Evolutionary conservation across 139 green algal species (phyloP), one percentile per base, ranked within the genome.

Genomic region (Trebouxia sp.): DNA sequence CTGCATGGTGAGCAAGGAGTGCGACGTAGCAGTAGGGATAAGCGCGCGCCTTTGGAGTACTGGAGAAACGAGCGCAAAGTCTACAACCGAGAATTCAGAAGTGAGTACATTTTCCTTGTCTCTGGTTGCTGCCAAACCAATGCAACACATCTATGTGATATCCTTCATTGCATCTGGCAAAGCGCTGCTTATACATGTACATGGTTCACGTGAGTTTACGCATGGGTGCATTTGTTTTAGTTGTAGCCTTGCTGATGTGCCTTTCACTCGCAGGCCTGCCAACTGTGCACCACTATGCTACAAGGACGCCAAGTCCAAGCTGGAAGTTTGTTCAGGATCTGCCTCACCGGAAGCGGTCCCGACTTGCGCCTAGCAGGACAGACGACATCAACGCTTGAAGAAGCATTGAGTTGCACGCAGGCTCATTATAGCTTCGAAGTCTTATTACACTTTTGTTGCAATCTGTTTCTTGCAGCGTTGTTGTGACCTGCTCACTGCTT

Each of bases 11-110:
- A 65, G 43, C n/a, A 35, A 28, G 86, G 86, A 5, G 45, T 70
- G 35, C 82, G 88, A 37, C 85, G 83, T 28, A 91, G 86, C 81
- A 85, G 83, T 0, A 83, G 88, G 6, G 47, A 47, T 17, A 81
- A 79, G 2, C 65, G 84, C 15, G 65, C 76, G 0, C 88, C 88
- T 6, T 41, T 92, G 81, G 69, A 92, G 74, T 92, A 89, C 77
- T 92, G 88, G 88, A 85, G 88, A 11, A 88, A 87, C 32, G 88
- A 92, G 83, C 65, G 65, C 58, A 89, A 89, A 67, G 76, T 79
- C 6, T 91, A 88, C 30, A 80, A 53, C 10, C 78, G 86, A 17
- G 39, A 78, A 7, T 80, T 85, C 80, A 87, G 76, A 37, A 85
- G 88, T 90, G 30, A 65, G 82, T 41, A 2, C 50, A 22, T 58